Evolutionary conservation across 345 rosid genomes (phyloP).

Genomic region (Syzygium aromaticum): DNA sequence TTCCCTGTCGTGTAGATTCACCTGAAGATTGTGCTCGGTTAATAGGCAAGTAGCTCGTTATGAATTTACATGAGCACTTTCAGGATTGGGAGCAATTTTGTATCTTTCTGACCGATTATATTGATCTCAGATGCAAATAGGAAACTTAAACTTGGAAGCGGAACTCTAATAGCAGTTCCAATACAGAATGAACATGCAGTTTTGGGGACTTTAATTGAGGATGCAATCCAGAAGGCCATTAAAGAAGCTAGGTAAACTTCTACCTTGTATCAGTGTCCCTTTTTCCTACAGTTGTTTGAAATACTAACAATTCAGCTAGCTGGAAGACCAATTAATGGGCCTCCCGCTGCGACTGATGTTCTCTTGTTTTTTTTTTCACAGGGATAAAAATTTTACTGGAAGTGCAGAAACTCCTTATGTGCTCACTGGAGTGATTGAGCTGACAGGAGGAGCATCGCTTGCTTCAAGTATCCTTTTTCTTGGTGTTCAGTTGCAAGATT

Average conservation of each 20-base stretch:
- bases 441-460: slow-evolving; percentile 78
- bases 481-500: not conserved
- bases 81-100: not conserved
- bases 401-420: slow-evolving; percentile 84
- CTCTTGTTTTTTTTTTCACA: slow-evolving; percentile 2
- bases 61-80: not conserved
- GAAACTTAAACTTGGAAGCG: slow-evolving; percentile 61
- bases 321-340: not conserved
- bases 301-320: not conserved
- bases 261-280: not conserved
- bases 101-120: not conserved
- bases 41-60: slow-evolving; percentile 56
- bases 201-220: slow-evolving; percentile 58
- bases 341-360: not conserved
- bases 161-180: slow-evolving; percentile 72
- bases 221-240: slow-evolving; percentile 72
- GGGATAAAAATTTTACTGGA: slow-evolving; percentile 68
- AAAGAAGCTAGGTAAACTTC: slow-evolving; percentile 59
- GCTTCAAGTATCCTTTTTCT: slow-evolving; percentile 65
- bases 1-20: slow-evolving; percentile 58
- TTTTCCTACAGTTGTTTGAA: not conserved
- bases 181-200: slow-evolving; percentile 68
- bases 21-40: slow-evolving; percentile 85
- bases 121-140: slow-evolving; percentile 47
- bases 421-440: slow-evolving; percentile 63